A percentile compares a stretch with the other conserved stretches of the same genome.
phyloP scores from a whole-genome alignment of 768 basidiomycete genomes.

The Boletus vinaceobasis region DNA sequence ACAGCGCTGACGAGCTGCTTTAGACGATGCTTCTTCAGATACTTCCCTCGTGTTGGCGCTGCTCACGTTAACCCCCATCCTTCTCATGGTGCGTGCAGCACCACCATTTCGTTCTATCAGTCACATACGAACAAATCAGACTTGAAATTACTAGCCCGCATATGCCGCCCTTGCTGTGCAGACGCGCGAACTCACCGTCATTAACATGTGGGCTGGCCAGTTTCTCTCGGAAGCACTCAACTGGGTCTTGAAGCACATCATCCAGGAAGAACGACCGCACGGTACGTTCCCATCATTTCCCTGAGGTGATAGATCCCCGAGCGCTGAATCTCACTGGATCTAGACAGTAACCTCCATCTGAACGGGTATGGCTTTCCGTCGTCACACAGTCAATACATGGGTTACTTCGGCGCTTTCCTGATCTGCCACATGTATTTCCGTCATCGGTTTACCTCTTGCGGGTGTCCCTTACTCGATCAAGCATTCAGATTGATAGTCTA shows the following conservation, averaged over 20 bases:
- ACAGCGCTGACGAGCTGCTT: slow-evolving; percentile 1
- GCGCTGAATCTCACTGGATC: background rate
- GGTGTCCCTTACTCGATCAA: slow-evolving; percentile 48
- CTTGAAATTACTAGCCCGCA: slow-evolving; percentile 50
- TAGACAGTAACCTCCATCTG: slow-evolving; percentile 21
- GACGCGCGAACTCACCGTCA: slow-evolving; percentile 75
- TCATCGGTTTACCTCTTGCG: slow-evolving; percentile 60
- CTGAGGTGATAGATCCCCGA: background rate
- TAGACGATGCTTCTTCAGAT: slow-evolving; percentile 62
- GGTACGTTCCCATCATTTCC: slow-evolving; percentile 38
- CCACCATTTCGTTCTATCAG: background rate
- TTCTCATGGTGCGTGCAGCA: slow-evolving; percentile 57
- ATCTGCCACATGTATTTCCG: slow-evolving; percentile 68
- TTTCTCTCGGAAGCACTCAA: slow-evolving; percentile 69
- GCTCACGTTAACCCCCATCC: slow-evolving; percentile 64
- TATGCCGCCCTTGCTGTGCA: slow-evolving; percentile 73
- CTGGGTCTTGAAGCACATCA: slow-evolving; percentile 58
- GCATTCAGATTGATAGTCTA: slow-evolving; percentile 49
- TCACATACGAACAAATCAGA: background rate
- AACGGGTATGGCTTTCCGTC: slow-evolving; percentile 86
- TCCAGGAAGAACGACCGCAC: slow-evolving; percentile 68
- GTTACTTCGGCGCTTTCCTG: slow-evolving; percentile 76
- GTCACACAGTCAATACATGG: slow-evolving; percentile 90
- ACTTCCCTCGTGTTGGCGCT: slow-evolving; percentile 58
- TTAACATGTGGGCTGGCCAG: slow-evolving; percentile 84